Percentiles rank a stretch among this genome's conserved stretches.
Conservation (phyloP, 2,329 filamentous ascomycete genomes). For the Lachnellula subtilissima region DNA sequence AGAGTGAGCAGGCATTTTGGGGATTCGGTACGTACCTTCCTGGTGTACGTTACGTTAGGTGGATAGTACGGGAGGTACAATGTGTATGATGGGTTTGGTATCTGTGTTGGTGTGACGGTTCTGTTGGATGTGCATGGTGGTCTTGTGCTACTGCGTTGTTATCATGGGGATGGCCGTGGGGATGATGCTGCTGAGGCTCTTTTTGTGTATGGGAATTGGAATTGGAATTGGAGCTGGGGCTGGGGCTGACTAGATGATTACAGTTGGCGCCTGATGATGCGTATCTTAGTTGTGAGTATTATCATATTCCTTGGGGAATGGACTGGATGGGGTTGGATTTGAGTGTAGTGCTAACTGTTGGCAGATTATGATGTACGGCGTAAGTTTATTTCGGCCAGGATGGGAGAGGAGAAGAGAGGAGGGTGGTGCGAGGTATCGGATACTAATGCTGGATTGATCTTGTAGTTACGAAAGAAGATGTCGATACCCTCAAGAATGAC, state of each 20-base stretch:
- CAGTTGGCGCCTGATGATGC: conserved; percentile 59
- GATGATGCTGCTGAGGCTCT: too few relatives aligned
- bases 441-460: conserved; percentile 16
- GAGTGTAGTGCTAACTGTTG: conserved; percentile 3
- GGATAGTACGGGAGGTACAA: background rate
- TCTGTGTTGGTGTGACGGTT: too few relatives aligned
- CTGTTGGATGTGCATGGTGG: too few relatives aligned
- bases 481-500: conserved; percentile 82
- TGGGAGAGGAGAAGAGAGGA: background rate
- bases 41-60: background rate
- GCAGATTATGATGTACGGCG: conserved; percentile 61
- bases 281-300: conserved; percentile 62
- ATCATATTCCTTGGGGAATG: background rate
- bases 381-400: conserved; percentile 33
- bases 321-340: conserved; percentile 3
- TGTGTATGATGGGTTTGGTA: background rate
- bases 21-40: conserved; percentile 38
- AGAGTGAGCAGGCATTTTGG: conserved; percentile 47
- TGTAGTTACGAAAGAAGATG: conserved; percentile 80
- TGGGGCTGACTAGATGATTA: conserved; percentile 19
- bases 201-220: conserved; percentile 4
- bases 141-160: background rate
- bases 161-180: background rate
- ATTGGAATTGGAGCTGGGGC: conserved; percentile 6
- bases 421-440: too few relatives aligned